Percentiles rank a stretch among this genome's conserved stretches.
Conservation (phyloP, 768 basidiomycete species). For the Suillus decipiens region DNA sequence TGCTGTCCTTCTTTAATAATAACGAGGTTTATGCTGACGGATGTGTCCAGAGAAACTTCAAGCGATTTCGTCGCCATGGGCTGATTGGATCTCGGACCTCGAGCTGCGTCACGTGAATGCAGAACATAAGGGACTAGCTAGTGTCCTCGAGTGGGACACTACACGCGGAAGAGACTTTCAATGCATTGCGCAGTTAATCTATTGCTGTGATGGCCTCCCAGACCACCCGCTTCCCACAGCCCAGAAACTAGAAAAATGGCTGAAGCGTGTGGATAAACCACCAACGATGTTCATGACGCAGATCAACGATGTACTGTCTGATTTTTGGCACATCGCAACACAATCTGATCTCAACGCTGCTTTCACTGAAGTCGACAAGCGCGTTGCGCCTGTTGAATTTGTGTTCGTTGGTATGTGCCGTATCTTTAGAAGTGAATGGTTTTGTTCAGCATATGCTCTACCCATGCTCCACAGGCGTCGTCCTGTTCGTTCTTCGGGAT, state of each 20-base stretch:
- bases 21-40: neutral
- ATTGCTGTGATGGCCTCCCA: conserved; percentile 57
- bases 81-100: conserved; percentile 64
- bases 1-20: conserved; percentile 22
- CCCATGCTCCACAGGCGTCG: conserved; percentile 52
- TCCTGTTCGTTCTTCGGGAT: conserved; percentile 57
- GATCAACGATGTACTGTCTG: conserved; percentile 54
- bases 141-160: conserved; percentile 61
- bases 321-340: conserved; percentile 55
- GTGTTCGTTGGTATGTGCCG: conserved; percentile 67
- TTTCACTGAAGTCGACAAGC: conserved; percentile 55
- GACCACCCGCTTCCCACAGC: conserved; percentile 53
- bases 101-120: conserved; percentile 56
- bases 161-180: conserved; percentile 78
- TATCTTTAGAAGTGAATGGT: neutral
- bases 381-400: conserved; percentile 75
- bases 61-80: conserved; percentile 72
- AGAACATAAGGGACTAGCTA: conserved; percentile 55
- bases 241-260: conserved; percentile 54
- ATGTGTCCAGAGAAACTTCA: conserved; percentile 67
- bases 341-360: conserved; percentile 42
- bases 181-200: conserved; percentile 68
- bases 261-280: conserved; percentile 40
- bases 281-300: conserved; percentile 48
- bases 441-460: conserved; percentile 2